phyloP scores from a whole-genome alignment of 306 rosid species.

The Quercus engelmannii region DNA sequence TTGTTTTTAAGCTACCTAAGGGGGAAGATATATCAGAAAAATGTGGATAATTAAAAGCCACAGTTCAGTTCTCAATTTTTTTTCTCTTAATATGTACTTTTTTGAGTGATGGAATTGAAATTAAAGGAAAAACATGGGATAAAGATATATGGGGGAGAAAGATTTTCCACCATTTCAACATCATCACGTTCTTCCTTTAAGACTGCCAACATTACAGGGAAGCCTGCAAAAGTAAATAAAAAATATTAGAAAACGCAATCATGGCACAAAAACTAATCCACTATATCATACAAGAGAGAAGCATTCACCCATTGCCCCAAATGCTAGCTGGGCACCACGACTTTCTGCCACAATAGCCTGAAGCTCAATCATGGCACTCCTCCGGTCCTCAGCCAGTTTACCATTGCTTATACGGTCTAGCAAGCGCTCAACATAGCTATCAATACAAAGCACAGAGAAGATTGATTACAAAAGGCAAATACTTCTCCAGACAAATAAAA shows the following conservation, averaged over 20 bases:
- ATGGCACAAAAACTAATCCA: background rate
- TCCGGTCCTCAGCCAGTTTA: slow-evolving; percentile 78
- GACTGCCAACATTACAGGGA: slow-evolving; percentile 73
- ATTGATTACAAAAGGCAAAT: slow-evolving; percentile 4
- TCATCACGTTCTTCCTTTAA: slow-evolving; percentile 90
- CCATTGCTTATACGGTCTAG: slow-evolving; percentile 94
- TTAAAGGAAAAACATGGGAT: slow-evolving; percentile 6
- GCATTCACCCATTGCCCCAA: slow-evolving; percentile 89
- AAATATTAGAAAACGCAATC: slow-evolving; percentile 6
- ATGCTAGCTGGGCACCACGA: slow-evolving; percentile 72
- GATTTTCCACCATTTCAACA: slow-evolving; percentile 74
- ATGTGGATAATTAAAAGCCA: background rate
- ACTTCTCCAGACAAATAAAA: background rate
- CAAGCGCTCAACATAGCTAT: slow-evolving; percentile 82
- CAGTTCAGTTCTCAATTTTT: slow-evolving; percentile 9
- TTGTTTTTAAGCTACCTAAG: background rate
- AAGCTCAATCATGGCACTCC: slow-evolving; percentile 83
- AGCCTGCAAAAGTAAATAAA: slow-evolving; percentile 47
- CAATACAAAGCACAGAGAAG: slow-evolving; percentile 6
- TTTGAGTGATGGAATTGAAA: slow-evolving; percentile 10
- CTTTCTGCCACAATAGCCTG: slow-evolving; percentile 85
- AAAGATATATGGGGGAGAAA: slow-evolving; percentile 19
- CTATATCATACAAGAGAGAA: slow-evolving; percentile 1
- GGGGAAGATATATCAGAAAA: background rate
- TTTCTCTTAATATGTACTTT: background rate